A percentile compares a stretch with the other conserved stretches of the same genome.
These are phyloP conservation scores for Seiridium unicorne DNA, from an alignment of 2,329 filamentous ascomycete genomes.

Conservation along the genomic window DNA sequence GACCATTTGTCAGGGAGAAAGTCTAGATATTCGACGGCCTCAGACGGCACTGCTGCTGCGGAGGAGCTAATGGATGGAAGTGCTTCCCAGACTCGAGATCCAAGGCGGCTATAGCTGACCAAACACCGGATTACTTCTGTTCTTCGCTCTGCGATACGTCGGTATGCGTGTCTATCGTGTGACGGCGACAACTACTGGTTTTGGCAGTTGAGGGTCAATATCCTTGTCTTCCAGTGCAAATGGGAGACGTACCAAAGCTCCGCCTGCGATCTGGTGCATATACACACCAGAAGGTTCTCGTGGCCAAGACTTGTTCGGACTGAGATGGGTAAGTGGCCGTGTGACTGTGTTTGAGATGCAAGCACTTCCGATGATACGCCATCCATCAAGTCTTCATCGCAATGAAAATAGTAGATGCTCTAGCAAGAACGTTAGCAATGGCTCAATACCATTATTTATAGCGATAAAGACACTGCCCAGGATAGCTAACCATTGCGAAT, in stretches of 20 bases:
- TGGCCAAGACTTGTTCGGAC: neutral
- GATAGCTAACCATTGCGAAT: neutral
- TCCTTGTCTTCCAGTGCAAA: neutral
- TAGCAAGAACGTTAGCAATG: neutral
- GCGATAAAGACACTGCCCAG: neutral
- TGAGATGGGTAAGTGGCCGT: neutral
- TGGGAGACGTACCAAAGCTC: neutral
- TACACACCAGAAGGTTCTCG: neutral
- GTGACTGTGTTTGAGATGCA: neutral
- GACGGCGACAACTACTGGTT: neutral
- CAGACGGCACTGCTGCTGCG: neutral
- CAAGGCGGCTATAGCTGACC: neutral
- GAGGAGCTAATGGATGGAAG: neutral
- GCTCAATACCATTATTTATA: neutral
- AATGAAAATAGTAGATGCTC: conserved; percentile 1
- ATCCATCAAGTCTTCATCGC: neutral
- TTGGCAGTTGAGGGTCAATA: neutral
- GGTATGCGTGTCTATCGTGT: too few species aligned
- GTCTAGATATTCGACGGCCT: neutral
- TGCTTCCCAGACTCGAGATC: neutral
- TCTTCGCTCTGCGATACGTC: neutral
- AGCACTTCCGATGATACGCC: neutral
- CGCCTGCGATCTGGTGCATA: neutral
- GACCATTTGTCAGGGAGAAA: neutral
- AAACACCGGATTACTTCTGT: neutral